Evolutionary conservation across 345 rosid genomes (phyloP).

Genomic region (Brassica incana): DNA sequence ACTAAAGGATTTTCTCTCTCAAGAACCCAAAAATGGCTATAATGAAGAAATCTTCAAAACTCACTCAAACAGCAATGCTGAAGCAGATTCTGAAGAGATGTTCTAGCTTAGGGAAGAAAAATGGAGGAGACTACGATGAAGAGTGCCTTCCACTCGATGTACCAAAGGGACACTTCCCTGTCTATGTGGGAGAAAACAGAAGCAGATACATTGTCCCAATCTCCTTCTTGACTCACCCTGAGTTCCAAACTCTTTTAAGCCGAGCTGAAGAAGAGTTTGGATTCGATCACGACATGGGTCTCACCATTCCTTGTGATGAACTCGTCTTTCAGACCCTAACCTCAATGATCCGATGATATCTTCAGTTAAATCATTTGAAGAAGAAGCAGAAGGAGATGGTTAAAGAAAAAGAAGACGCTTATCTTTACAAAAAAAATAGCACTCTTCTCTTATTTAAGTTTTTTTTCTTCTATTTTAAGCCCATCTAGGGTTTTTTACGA

Average conservation of each 20-base stretch:
- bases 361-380: slow-evolving; percentile 35
- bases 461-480: slow-evolving; percentile 34
- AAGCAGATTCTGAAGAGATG: slow-evolving; percentile 62
- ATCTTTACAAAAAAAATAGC: slow-evolving; percentile 9
- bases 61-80: slow-evolving; percentile 53
- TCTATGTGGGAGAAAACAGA: slow-evolving; percentile 86
- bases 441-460: slow-evolving; percentile 11
- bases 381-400: slow-evolving; percentile 50
- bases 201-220: slow-evolving; percentile 86
- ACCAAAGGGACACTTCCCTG: slow-evolving; percentile 91
- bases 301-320: slow-evolving; percentile 93
- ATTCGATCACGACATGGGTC: slow-evolving; percentile 84
- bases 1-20: slow-evolving; percentile 27
- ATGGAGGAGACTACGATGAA: slow-evolving; percentile 44
- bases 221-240: slow-evolving; percentile 75
- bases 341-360: slow-evolving; percentile 34
- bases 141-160: slow-evolving; percentile 73
- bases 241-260: slow-evolving; percentile 69
- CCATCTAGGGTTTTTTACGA: slow-evolving; percentile 47
- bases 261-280: slow-evolving; percentile 96
- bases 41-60: slow-evolving; percentile 51
- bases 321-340: slow-evolving; percentile 45
- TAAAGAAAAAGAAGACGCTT: slow-evolving; percentile 27
- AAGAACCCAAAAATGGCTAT: slow-evolving; percentile 48
- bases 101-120: slow-evolving; percentile 67